Percentiles rank a stretch among this genome's conserved stretches.
Conservation (phyloP, 2,329 filamentous ascomycete species). For the Botryotinia narcissicola region DNA sequence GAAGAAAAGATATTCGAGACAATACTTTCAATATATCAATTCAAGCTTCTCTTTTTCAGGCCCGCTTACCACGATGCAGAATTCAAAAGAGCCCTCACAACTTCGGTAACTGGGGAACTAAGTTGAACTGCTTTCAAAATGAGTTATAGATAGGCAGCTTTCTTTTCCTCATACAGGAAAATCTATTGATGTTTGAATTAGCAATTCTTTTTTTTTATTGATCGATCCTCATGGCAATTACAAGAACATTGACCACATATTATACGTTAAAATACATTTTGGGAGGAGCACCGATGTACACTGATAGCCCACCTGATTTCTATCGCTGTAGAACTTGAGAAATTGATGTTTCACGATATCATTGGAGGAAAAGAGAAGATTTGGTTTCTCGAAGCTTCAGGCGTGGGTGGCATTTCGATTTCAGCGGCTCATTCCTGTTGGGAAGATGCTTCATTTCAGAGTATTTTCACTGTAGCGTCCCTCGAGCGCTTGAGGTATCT, state of each 20-base stretch:
- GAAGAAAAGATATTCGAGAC: background rate
- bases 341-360: fast-evolving
- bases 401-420: background rate
- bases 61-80: background rate
- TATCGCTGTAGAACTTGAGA: no score
- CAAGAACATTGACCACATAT: no score
- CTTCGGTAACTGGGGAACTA: background rate
- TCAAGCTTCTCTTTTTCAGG: background rate
- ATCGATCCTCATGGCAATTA: background rate
- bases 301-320: no score
- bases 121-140: background rate
- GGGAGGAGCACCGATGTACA: background rate
- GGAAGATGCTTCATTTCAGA: fast-evolving
- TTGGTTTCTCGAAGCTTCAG: background rate
- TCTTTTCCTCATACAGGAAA: no score
- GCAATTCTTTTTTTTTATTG: background rate
- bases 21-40: background rate
- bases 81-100: background rate
- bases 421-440: background rate
- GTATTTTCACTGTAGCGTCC: fast-evolving
- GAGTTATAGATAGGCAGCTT: background rate
- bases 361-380: background rate
- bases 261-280: background rate
- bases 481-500: fast-evolving
- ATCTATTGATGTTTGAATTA: background rate